phyloP scores from a whole-genome alignment of 108 stramenopile genomes.

The Cyclotella baltica region DNA sequence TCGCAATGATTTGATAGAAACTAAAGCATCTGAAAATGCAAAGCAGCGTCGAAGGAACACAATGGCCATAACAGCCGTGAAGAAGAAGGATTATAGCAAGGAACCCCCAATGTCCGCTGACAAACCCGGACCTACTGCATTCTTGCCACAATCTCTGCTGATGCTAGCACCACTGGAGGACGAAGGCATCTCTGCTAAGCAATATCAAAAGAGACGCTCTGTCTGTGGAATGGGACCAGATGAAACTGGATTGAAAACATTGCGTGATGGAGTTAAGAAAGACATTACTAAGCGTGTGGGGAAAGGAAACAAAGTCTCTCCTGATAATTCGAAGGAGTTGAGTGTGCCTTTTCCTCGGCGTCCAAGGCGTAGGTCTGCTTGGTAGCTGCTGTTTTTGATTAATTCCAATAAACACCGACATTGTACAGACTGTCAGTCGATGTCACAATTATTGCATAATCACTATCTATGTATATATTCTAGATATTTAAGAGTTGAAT shows the following conservation, averaged over 20 bases:
- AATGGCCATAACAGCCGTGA: too few relatives aligned
- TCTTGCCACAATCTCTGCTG: not conserved
- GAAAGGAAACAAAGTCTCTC: not conserved
- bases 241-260: not conserved
- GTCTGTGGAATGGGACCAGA: not conserved
- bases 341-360: constrained; percentile 6
- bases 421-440: too few relatives aligned
- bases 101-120: not conserved
- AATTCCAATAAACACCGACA: too few relatives aligned
- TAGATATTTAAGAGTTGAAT: too few relatives aligned
- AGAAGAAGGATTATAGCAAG: not conserved
- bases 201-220: not conserved
- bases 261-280: not conserved
- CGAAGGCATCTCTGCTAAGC: not conserved
- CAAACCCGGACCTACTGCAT: not conserved
- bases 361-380: constrained; percentile 14
- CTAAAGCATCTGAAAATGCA: not conserved
- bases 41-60: not conserved
- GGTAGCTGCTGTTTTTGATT: too few relatives aligned
- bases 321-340: constrained; percentile 2
- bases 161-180: constrained; percentile 1
- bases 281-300: not conserved
- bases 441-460: too few relatives aligned
- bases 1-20: not conserved
- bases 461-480: too few relatives aligned